Evolutionary conservation across 257 asterid genomes (phyloP).

Genomic region (Rhazya stricta): DNA sequence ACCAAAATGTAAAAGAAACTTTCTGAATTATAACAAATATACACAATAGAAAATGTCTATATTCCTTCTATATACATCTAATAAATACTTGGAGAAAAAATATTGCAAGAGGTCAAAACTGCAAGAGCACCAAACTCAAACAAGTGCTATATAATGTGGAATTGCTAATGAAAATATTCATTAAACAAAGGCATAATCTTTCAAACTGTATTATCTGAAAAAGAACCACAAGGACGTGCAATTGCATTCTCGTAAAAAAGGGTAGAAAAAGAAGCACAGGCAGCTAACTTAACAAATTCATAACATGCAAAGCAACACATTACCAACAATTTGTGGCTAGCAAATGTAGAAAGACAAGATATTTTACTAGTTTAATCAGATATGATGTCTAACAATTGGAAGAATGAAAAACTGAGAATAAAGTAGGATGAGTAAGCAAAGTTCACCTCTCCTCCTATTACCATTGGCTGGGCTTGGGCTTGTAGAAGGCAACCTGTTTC

Average conservation of each 20-base stretch:
- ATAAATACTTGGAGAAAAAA: neutral
- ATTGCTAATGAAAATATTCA: neutral
- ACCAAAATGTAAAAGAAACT: neutral
- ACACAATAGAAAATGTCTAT: neutral
- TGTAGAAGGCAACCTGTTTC: slow-evolving; percentile 18
- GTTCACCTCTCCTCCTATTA: slow-evolving; percentile 50
- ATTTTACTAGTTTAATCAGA: slow-evolving; percentile 1
- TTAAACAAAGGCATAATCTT: slow-evolving; percentile 4
- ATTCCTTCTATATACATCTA: neutral
- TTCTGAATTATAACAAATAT: neutral
- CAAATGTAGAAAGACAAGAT: neutral
- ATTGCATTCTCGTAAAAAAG: neutral
- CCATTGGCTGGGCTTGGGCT: slow-evolving; percentile 34
- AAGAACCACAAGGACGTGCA: neutral
- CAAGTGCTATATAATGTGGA: neutral
- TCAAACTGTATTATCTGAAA: neutral
- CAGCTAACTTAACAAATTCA: neutral
- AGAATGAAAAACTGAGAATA: slow-evolving; percentile 3
- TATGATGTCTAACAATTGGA: neutral
- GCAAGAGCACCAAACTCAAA: neutral
- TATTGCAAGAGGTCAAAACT: neutral
- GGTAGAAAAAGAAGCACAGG: neutral
- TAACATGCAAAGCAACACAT: neutral
- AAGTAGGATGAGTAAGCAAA: slow-evolving; percentile 1
- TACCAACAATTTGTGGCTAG: neutral